Conservation (phyloP, 148 eudicot genomes). For the Dianthus caryophyllus region DNA sequence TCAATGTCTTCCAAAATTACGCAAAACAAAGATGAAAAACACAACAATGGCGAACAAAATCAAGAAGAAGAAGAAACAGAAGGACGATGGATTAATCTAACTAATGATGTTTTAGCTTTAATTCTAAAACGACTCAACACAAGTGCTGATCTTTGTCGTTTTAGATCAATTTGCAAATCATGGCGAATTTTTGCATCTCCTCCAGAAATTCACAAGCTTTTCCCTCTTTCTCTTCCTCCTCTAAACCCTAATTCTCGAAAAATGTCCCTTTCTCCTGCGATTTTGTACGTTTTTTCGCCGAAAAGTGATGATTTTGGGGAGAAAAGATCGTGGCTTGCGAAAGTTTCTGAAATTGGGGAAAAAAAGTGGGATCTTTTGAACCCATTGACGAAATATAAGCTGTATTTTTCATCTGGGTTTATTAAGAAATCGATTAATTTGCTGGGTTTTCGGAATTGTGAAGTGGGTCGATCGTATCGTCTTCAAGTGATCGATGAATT, state of each 20-base stretch:
- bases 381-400: constrained; percentile 17
- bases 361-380: constrained; percentile 22
- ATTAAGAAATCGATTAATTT: constrained; percentile 6
- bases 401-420: constrained; percentile 14
- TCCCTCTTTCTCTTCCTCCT: constrained; percentile 28
- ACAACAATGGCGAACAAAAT: too few relatives aligned
- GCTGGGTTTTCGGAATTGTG: constrained; percentile 16
- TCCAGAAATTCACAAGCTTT: neutral
- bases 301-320: neutral
- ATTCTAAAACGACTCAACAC: constrained; percentile 19
- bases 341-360: constrained; percentile 17
- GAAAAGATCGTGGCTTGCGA: constrained; percentile 16
- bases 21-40: neutral
- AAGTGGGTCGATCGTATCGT: constrained; percentile 26
- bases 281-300: constrained; percentile 19
- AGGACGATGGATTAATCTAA: constrained; percentile 22
- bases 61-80: constrained; percentile 14
- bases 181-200: constrained; percentile 23
- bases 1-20: constrained; percentile 1
- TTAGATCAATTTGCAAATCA: constrained; percentile 29
- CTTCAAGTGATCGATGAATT: neutral
- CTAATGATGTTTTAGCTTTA: constrained; percentile 16
- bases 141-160: constrained; percentile 17
- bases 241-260: constrained; percentile 4
- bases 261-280: constrained; percentile 18